phyloP scores from a whole-genome alignment of 148 eudicot genomes.

The Persicaria tinctoria region DNA sequence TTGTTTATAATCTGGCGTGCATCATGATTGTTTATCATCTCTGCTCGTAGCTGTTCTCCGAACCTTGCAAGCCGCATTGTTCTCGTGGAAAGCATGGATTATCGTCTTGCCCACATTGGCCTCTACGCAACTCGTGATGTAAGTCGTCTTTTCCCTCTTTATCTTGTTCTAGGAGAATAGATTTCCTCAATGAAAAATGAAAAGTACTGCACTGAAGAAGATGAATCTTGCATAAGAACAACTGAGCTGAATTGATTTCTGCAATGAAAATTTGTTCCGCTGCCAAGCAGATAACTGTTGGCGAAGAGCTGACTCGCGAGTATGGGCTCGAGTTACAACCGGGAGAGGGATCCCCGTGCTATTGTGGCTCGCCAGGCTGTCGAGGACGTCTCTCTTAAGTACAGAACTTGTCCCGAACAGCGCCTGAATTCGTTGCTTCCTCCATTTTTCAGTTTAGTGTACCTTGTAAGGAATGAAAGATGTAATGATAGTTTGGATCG shows the following conservation, averaged over 20 bases:
- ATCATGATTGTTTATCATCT: neutral
- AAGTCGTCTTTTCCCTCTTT: conserved; percentile 23
- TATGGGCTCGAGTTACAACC: conserved; percentile 42
- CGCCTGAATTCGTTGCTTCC: neutral
- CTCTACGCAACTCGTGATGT: conserved; percentile 83
- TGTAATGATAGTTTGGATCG: neutral
- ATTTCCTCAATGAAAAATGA: neutral
- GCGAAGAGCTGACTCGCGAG: conserved; percentile 74
- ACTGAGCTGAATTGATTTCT: neutral
- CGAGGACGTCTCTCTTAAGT: conserved; percentile 52
- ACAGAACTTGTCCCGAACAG: neutral
- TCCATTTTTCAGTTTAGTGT: neutral
- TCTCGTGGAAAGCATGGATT: conserved; percentile 89
- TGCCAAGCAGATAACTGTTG: conserved; percentile 56
- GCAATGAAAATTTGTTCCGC: neutral
- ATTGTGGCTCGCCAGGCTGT: conserved; percentile 64
- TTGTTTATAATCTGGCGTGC: neutral
- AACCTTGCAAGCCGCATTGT: conserved; percentile 79
- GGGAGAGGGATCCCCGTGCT: conserved; percentile 64
- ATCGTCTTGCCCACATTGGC: conserved; percentile 70
- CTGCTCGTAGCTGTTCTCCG: conserved; percentile 66
- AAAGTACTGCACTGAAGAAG: neutral
- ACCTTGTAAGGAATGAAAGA: neutral
- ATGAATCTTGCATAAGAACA: neutral
- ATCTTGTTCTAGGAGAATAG: neutral